Evolutionary conservation across 2,329 filamentous ascomycete genomes (phyloP), one percentile per base, ranked within the genome.

Genomic region (Sporothrix mexicana): DNA sequence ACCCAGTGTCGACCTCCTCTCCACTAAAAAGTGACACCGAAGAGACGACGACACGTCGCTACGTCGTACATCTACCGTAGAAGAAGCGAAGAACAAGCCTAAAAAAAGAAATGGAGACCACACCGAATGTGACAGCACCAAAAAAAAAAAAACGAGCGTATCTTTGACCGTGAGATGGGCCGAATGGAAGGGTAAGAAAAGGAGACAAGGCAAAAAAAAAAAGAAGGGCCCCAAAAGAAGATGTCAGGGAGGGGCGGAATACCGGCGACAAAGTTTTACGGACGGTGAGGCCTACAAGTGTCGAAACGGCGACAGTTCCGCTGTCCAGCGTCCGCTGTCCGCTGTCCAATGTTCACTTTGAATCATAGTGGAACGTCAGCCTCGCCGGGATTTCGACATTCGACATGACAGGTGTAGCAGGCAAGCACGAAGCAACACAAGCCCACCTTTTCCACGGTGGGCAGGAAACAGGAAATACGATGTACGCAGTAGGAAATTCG

Each of bases 11-110:
- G 23, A n/a, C 51, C 20, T 55, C 55, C 55, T 59, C 55, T 30
- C 55, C 55, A 59, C 25, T 59, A n/a, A 45, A 43, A 62, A 45
- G 25, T 43, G 36, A 62, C 25, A 43, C 59, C 59, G 41, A 62
- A 36, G 55, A 59, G 25, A 59, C 55, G 9, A 36, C 30, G 30
- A 36, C 5, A 36, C 30, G 30, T 36, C 30, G 30, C 30, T 36
- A 5, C 30, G 7, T 36, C 30, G 4, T 36, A 5, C 30, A 36
- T 36, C 30, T 36, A 7, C 30, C 30, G 30, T 36, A 36, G 30
- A 36, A 36, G 30, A 36, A 36, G 7, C 30, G 30, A 36, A 36
- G 30, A 36, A 36, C 30, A 36, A 36, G 3, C 30, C 12, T 2
- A 17, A 13, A 15, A 59, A 62, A 30, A 62, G 25, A 12, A 66